These are phyloP conservation scores for Podaxis sp. DNA, from an alignment of 768 basidiomycete species.

Conservation along the genomic window DNA sequence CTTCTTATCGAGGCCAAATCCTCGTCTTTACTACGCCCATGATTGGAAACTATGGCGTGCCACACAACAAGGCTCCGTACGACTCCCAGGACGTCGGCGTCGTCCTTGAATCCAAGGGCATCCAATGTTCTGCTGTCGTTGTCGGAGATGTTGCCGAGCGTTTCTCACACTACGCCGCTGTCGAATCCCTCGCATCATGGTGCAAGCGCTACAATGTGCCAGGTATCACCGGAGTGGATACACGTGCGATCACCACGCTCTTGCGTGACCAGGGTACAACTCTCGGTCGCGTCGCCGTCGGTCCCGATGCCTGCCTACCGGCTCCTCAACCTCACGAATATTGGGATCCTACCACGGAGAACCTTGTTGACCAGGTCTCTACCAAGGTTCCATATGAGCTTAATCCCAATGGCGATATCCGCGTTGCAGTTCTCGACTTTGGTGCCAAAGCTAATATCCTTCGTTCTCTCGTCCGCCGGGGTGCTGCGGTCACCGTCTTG, in stretches of 20 bases:
- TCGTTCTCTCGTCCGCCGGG: slow-evolving; percentile 86
- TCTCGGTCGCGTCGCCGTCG: slow-evolving; percentile 85
- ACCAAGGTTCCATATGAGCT: slow-evolving; percentile 80
- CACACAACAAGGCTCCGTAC: slow-evolving; percentile 66
- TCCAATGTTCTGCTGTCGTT: slow-evolving; percentile 90
- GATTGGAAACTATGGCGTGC: slow-evolving; percentile 98
- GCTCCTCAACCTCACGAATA: slow-evolving; percentile 67
- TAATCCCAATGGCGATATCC: slow-evolving; percentile 83
- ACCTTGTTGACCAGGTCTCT: slow-evolving; percentile 91
- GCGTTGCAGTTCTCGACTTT: slow-evolving; percentile 95
- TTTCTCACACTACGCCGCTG: slow-evolving; percentile 91
- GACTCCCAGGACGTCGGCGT: slow-evolving; percentile 81
- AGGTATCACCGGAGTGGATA: slow-evolving; percentile 95
- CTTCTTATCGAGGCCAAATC: slow-evolving; percentile 96
- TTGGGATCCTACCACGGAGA: slow-evolving; percentile 90
- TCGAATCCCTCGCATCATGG: slow-evolving; percentile 92
- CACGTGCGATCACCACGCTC: slow-evolving; percentile 90
- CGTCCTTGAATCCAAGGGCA: slow-evolving; percentile 79
- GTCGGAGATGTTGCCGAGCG: slow-evolving; percentile 94
- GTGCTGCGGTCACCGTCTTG: slow-evolving; percentile 88
- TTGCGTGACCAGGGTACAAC: slow-evolving; percentile 97
- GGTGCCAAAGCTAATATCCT: slow-evolving; percentile 97
- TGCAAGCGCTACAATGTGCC: slow-evolving; percentile 87
- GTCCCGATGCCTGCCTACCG: slow-evolving; percentile 58
- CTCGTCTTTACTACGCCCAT: slow-evolving; percentile 98